These are phyloP conservation scores for Candida sp. DNA, from an alignment of 1,139 yeast species.

Conservation along the genomic window DNA sequence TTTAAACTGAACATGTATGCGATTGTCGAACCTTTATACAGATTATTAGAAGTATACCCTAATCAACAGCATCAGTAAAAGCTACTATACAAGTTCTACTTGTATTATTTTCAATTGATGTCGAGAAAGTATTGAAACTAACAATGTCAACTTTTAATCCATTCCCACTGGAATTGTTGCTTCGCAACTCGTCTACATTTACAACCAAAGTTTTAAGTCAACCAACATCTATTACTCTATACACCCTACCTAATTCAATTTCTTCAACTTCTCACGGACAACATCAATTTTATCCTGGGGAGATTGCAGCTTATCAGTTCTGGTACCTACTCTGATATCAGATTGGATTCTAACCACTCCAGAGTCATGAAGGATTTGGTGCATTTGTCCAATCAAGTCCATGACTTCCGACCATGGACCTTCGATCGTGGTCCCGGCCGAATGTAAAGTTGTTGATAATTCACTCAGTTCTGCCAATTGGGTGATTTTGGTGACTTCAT, in stretches of 20 bases:
- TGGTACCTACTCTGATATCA: constrained; percentile 83
- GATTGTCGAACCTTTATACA: no score
- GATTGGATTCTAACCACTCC: constrained; percentile 80
- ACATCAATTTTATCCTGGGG: constrained; percentile 65
- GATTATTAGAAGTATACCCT: no score
- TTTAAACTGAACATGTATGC: no score
- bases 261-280: constrained; percentile 50
- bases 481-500: constrained; percentile 71
- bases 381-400: constrained; percentile 75
- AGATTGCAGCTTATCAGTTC: constrained; percentile 63
- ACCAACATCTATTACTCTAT: no score
- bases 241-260: constrained; percentile 5
- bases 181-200: no score
- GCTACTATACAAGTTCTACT: no score
- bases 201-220: no score
- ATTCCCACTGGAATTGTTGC: no score
- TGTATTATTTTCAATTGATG: no score
- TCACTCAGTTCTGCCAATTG: constrained; percentile 57
- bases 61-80: no score
- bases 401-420: constrained; percentile 93
- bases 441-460: constrained; percentile 68
- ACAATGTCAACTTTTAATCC: no score
- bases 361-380: constrained; percentile 60
- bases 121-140: no score
- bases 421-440: constrained; percentile 89